Evolutionary conservation across 164 flowering plant genomes (phyloP).

Genomic region (Aristolochia californica): DNA sequence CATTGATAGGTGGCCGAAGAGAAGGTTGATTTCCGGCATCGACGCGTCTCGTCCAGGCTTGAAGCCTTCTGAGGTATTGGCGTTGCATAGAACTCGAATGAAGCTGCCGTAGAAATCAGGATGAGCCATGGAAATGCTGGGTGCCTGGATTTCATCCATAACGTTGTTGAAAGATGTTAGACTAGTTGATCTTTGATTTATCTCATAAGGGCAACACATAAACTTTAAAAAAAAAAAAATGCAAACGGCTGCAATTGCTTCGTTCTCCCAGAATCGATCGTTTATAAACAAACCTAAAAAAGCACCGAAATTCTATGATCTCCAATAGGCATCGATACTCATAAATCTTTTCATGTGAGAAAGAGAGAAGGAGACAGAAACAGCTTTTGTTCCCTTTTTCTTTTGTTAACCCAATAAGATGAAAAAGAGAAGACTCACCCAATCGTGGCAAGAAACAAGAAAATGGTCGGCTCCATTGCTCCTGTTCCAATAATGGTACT

Average conservation of each 20-base stretch:
- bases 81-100: conserved; percentile 8
- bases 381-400: too few species aligned
- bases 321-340: too few species aligned
- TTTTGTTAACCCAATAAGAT: too few species aligned
- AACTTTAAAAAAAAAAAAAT: not conserved
- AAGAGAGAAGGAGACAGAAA: too few species aligned
- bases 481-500: conserved; percentile 8
- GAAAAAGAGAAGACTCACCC: not conserved
- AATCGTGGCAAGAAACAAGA: conserved; percentile 11
- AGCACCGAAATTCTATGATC: not conserved
- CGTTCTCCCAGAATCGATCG: too few species aligned
- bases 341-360: too few species aligned
- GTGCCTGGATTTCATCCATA: conserved; percentile 4
- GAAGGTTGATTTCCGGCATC: conserved; percentile 7
- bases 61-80: conserved; percentile 10
- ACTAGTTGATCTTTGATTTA: too few species aligned
- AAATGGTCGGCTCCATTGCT: conserved; percentile 8
- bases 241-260: too few species aligned
- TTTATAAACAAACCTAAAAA: not conserved
- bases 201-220: too few species aligned
- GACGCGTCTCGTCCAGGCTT: conserved; percentile 3
- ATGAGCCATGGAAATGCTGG: not conserved
- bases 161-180: too few species aligned
- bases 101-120: conserved; percentile 2
- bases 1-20: not conserved